These are phyloP conservation scores for Hortiboletus campestris DNA, from an alignment of 768 basidiomycete genomes.

Conservation along the genomic window DNA sequence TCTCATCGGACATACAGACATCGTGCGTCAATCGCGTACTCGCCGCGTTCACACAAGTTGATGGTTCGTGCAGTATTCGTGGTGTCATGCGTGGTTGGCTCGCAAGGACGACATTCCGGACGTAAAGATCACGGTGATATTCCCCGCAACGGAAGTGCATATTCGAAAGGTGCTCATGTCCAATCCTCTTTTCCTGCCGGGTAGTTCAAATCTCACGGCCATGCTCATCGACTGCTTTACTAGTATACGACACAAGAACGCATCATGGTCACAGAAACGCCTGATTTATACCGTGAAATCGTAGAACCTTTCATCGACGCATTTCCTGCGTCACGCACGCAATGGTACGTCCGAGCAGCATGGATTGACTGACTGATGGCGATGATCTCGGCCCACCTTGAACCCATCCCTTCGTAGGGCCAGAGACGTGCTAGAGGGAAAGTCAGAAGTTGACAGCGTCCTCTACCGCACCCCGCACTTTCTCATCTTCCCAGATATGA, in stretches of 20 bases:
- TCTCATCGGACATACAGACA: constrained; percentile 62
- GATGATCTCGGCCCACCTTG: not conserved
- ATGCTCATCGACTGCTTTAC: too few species aligned
- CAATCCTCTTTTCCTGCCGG: not conserved
- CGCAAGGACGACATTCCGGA: constrained; percentile 47
- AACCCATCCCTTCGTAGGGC: constrained; percentile 57
- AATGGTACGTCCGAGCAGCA: constrained; percentile 57
- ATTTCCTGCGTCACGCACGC: constrained; percentile 72
- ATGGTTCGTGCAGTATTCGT: constrained; percentile 63
- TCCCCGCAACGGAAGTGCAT: constrained; percentile 87
- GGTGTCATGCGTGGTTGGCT: constrained; percentile 72
- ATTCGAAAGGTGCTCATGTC: constrained; percentile 55
- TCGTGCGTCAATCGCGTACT: constrained; percentile 41
- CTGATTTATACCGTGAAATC: constrained; percentile 63
- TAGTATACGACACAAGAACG: constrained; percentile 77
- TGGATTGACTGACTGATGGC: not conserved
- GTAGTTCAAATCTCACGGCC: not conserved
- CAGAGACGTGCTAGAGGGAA: constrained; percentile 74
- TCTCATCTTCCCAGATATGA: constrained; percentile 91
- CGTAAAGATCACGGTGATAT: constrained; percentile 80
- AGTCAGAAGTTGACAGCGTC: constrained; percentile 71
- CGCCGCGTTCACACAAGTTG: not conserved
- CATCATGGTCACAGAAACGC: constrained; percentile 80
- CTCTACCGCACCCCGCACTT: constrained; percentile 64
- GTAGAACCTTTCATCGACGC: constrained; percentile 78